These are phyloP conservation scores for Neofusicoccum kwambonambiense DNA, from an alignment of 2,329 filamentous ascomycete species.

Conservation along the genomic window DNA sequence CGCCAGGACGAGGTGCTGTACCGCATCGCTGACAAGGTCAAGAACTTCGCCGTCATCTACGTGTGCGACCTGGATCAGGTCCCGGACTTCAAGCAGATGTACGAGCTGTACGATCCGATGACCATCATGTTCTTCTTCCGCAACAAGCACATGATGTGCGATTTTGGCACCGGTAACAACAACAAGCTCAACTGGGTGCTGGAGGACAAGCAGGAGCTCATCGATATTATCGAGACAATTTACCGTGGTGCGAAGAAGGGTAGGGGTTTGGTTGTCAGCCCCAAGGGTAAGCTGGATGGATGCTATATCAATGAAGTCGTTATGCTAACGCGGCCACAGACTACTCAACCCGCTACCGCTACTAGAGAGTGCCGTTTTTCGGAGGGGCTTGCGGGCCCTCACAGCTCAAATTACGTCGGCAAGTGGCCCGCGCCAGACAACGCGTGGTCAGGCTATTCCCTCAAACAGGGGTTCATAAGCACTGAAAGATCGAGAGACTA, in stretches of 20 bases:
- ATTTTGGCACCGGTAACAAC: slow-evolving; percentile 95
- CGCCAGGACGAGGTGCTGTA: slow-evolving; percentile 90
- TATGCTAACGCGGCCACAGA: slow-evolving; percentile 18
- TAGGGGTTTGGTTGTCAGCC: slow-evolving; percentile 90
- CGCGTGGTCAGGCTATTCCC: neutral
- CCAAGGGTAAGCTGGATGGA: slow-evolving; percentile 66
- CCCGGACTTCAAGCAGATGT: slow-evolving; percentile 27
- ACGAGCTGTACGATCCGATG: slow-evolving; percentile 78
- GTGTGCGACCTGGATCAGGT: slow-evolving; percentile 73
- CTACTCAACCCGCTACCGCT: slow-evolving; percentile 68
- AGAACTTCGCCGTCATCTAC: slow-evolving; percentile 92
- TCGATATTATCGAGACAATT: slow-evolving; percentile 97
- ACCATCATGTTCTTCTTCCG: slow-evolving; percentile 98
- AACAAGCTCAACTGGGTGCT: slow-evolving; percentile 97
- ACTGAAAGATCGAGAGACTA: neutral
- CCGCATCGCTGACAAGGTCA: slow-evolving; percentile 88
- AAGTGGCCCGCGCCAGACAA: no score
- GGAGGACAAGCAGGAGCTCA: slow-evolving; percentile 97
- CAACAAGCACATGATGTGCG: slow-evolving; percentile 99
- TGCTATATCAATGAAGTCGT: slow-evolving; percentile 17
- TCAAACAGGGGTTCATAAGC: neutral
- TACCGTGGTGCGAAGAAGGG: slow-evolving; percentile 99
- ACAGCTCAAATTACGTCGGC: no score
- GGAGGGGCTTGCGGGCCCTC: neutral
- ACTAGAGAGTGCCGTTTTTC: slow-evolving; percentile 41